A percentile compares a stretch with the other conserved stretches of the same genome.
phyloP scores from a whole-genome alignment of 2,329 filamentous ascomycete species.

The Xylariaceae sp. region DNA sequence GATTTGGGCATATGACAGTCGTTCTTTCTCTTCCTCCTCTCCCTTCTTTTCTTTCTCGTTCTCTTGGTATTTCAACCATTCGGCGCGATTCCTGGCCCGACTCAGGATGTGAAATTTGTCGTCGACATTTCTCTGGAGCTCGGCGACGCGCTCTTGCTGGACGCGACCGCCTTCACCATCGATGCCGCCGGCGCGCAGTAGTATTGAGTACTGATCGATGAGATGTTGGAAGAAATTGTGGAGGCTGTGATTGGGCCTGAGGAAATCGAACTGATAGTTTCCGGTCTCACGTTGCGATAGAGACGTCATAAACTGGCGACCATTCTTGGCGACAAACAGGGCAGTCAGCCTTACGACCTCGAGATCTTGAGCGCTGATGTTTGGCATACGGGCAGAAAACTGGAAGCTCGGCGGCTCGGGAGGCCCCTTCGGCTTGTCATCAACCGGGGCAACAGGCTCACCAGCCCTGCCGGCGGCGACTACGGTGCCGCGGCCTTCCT shows the following conservation, averaged over 20 bases:
- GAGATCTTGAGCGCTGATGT: constrained; percentile 91
- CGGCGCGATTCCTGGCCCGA: constrained; percentile 78
- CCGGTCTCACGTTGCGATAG: constrained; percentile 82
- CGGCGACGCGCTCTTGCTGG: constrained; percentile 66
- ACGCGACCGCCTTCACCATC: constrained; percentile 64
- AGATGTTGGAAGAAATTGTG: constrained; percentile 93
- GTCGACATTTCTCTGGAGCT: constrained; percentile 69
- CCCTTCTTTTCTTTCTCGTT: constrained; percentile 84
- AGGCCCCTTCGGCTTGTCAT: constrained; percentile 73
- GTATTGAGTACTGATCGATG: constrained; percentile 86
- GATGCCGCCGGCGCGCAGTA: constrained; percentile 65
- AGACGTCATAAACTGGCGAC: constrained; percentile 84
- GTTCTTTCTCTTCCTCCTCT: constrained; percentile 79
- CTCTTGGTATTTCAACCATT: constrained; percentile 82
- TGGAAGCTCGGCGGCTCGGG: constrained; percentile 81
- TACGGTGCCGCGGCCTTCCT: constrained; percentile 74
- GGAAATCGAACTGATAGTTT: constrained; percentile 94
- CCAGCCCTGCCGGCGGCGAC: constrained; percentile 71
- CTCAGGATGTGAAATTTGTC: constrained; percentile 78
- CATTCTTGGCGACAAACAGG: constrained; percentile 88
- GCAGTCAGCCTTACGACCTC: constrained; percentile 73
- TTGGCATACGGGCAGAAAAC: constrained; percentile 95
- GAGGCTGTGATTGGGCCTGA: constrained; percentile 90
- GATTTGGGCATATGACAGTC: constrained; percentile 72
- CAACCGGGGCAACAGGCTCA: constrained; percentile 52